Base-by-base conservation (phyloP, 2,329 filamentous ascomycete genomes). In the Talaromyces pinophilus region DNA sequence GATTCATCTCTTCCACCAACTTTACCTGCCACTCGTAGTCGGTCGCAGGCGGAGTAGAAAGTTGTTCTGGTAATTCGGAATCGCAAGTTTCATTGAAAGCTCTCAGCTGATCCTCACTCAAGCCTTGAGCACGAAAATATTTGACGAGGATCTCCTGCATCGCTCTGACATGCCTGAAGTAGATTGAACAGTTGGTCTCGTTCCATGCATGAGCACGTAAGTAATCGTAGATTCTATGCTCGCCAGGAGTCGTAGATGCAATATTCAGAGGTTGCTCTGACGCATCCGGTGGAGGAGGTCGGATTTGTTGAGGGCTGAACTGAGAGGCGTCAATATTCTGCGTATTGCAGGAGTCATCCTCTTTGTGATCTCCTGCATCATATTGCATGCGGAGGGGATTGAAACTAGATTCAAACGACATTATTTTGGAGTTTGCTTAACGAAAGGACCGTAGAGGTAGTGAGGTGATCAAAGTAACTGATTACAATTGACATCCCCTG, bases 21-120 rank as follows among this genome's bases (percentile, higher is more conserved):
- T n/a, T 54, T 8, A 62, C 13, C 42, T 62, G 60, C 44, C 60
- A 52, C 33, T 35, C 60, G 30, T 62, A 38, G 59, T 62, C 33
- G 7, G 30, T 25, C 8, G 10, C 10, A 54, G 46, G 60, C 17
- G 44, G 28, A 22, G 46, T 19, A 30, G 48, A 63, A 2, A 63
- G 11, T 33, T 63, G 44, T 42, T 63, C 46, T 42, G 48, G 46
- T 28, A 54, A 30, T 63, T 54, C 22, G 5, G 46, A 40, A 52
- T 54, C 5, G 44, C 44, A 63, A 7, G 60, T 1, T 2, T 63
- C 48, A 63, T 30, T 63, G 22, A 63, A 63, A 40, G 19, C 60
- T 52, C 28, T 19, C 33, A 63, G 8, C 7, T 54, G 38, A 19
- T n/a, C 30, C 44, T 62, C 30, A n/a, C 8, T 54, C 48, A 46